These are phyloP conservation scores for Neofusicoccum ribis DNA, from an alignment of 2,329 filamentous ascomycete species.

Conservation along the genomic window DNA sequence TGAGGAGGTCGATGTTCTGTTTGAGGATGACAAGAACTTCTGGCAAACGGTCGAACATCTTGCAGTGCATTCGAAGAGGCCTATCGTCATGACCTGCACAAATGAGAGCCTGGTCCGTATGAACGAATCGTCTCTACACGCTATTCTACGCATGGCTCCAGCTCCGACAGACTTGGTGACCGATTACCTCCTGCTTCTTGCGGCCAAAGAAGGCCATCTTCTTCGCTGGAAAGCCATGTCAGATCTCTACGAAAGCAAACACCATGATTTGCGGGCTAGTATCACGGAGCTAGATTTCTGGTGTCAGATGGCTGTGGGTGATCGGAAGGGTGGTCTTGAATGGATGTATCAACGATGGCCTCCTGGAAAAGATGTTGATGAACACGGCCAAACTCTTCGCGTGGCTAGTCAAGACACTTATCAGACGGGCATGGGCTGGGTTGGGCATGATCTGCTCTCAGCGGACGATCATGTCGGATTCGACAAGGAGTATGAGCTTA, in stretches of 20 bases:
- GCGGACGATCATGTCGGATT: constrained; percentile 39
- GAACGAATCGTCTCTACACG: constrained; percentile 74
- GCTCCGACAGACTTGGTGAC: constrained; percentile 68
- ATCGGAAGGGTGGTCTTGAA: constrained; percentile 80
- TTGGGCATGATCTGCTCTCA: constrained; percentile 61
- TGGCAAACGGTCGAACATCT: constrained; percentile 80
- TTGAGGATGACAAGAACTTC: constrained; percentile 94
- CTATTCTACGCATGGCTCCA: constrained; percentile 73
- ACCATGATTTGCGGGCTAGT: constrained; percentile 74
- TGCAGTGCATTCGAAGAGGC: constrained; percentile 81
- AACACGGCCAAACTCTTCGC: constrained; percentile 66
- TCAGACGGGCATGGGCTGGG: constrained; percentile 71
- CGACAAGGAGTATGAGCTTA: constrained; percentile 61
- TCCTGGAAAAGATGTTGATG: constrained; percentile 67
- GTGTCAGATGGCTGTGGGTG: constrained; percentile 95
- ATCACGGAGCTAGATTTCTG: constrained; percentile 88
- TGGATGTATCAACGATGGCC: constrained; percentile 86
- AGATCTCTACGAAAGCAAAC: constrained; percentile 68
- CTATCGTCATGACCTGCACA: constrained; percentile 94
- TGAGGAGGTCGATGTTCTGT: constrained; percentile 91
- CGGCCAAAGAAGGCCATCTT: constrained; percentile 86
- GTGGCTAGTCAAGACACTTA: constrained; percentile 84
- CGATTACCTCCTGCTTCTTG: constrained; percentile 79
- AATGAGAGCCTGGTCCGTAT: constrained; percentile 81
- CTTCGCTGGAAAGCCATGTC: constrained; percentile 67